A percentile compares a stretch with the other conserved stretches of the same genome.
Conservation (phyloP, 768 basidiomycete genomes). For the Agrocybe praecox region DNA sequence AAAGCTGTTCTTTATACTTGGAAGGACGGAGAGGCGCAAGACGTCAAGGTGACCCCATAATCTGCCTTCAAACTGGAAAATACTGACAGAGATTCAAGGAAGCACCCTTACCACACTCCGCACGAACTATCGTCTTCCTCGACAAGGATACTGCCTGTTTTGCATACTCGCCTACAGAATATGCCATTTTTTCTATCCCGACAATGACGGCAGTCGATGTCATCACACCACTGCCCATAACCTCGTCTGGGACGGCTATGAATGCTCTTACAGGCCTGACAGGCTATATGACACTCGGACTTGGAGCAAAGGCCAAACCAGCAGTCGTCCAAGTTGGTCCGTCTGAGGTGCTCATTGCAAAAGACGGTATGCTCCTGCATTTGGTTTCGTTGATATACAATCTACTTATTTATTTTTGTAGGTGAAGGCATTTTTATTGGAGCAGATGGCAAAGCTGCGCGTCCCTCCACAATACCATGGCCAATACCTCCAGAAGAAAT, state of each 20-base stretch:
- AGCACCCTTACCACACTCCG: conserved; percentile 81
- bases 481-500: conserved; percentile 83
- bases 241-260: conserved; percentile 55
- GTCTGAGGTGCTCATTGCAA: conserved; percentile 69
- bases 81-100: conserved; percentile 53
- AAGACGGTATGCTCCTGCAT: conserved; percentile 64
- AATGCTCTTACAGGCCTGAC: conserved; percentile 79
- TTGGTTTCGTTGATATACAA: not conserved
- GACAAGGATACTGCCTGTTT: conserved; percentile 63
- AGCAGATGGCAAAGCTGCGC: conserved; percentile 54
- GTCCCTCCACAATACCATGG: conserved; percentile 63
- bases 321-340: conserved; percentile 56
- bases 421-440: conserved; percentile 73
- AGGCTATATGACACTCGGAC: conserved; percentile 84
- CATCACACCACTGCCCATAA: conserved; percentile 45
- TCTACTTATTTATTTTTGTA: conserved; percentile 26
- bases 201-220: conserved; percentile 62
- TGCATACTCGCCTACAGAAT: conserved; percentile 79
- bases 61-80: not conserved
- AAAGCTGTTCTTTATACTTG: conserved; percentile 86
- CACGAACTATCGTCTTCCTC: conserved; percentile 82
- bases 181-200: conserved; percentile 71
- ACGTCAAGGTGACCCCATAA: conserved; percentile 51
- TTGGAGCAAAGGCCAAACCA: conserved; percentile 76
- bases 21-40: conserved; percentile 82